Evolutionary conservation across 2,329 filamentous ascomycete species (phyloP).

Genomic region (Didymella glomerata): DNA sequence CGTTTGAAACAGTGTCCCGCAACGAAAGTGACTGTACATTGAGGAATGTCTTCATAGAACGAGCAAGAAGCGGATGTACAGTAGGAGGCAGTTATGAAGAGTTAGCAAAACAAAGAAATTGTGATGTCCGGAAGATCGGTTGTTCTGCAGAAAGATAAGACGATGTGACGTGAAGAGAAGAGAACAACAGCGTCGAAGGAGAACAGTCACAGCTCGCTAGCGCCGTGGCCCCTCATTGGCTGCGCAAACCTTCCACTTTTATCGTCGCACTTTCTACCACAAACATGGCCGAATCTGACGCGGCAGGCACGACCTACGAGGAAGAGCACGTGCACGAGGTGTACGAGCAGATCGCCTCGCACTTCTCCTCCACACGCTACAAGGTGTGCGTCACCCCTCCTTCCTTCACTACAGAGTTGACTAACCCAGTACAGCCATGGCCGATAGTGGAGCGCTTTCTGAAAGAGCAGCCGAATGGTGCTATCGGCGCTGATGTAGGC

Average conservation of each 20-base stretch:
- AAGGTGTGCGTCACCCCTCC: slow-evolving; percentile 60
- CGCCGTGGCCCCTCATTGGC: slow-evolving; percentile 18
- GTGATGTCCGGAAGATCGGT: neutral
- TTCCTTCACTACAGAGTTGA: slow-evolving; percentile 11
- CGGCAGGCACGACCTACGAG: slow-evolving; percentile 72
- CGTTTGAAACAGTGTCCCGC: neutral
- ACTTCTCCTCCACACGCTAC: slow-evolving; percentile 82
- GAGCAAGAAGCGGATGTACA: neutral
- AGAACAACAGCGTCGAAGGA: neutral
- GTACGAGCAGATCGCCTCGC: slow-evolving; percentile 85
- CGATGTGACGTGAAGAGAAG: neutral
- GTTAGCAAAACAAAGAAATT: too few relatives aligned
- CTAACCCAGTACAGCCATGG: slow-evolving; percentile 72
- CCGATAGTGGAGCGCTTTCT: slow-evolving; percentile 87
- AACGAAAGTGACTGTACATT: neutral
- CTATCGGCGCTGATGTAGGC: slow-evolving; percentile 87
- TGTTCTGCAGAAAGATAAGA: neutral
- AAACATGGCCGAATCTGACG: slow-evolving; percentile 33
- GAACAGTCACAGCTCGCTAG: neutral
- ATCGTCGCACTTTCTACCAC: neutral
- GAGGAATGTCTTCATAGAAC: neutral
- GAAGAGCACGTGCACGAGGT: slow-evolving; percentile 87
- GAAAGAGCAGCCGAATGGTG: slow-evolving; percentile 68
- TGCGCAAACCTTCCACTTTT: slow-evolving; percentile 15
- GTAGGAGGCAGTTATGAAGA: too few relatives aligned